phyloP scores from a whole-genome alignment of 2,329 filamentous ascomycete species.

The Blastomyces gilchristii region DNA sequence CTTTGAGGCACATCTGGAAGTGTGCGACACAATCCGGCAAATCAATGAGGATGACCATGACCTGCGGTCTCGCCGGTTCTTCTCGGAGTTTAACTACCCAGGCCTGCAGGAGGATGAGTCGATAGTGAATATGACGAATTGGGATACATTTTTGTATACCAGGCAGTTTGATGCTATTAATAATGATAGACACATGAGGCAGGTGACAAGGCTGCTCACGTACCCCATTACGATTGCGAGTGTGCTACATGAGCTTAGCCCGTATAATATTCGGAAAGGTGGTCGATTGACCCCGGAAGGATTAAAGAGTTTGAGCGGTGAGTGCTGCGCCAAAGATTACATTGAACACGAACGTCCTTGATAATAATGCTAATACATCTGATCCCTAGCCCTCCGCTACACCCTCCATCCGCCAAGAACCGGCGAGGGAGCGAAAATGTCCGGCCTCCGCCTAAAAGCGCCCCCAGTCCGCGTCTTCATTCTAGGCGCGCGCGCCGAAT shows the following conservation, averaged over 20 bases:
- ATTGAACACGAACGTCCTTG: neutral
- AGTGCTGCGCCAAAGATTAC: slow-evolving; percentile 35
- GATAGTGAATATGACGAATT: slow-evolving; percentile 93
- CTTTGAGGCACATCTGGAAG: slow-evolving; percentile 82
- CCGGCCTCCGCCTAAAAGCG: slow-evolving; percentile 70
- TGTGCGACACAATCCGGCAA: slow-evolving; percentile 82
- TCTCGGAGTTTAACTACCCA: slow-evolving; percentile 88
- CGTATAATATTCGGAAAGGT: slow-evolving; percentile 67
- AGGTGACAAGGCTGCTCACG: slow-evolving; percentile 84
- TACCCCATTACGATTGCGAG: slow-evolving; percentile 90
- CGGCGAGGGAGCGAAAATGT: slow-evolving; percentile 63
- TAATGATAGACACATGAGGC: slow-evolving; percentile 78
- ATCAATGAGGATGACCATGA: slow-evolving; percentile 99
- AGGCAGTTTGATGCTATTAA: slow-evolving; percentile 86
- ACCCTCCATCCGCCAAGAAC: slow-evolving; percentile 78
- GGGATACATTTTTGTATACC: slow-evolving; percentile 94
- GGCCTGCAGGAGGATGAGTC: slow-evolving; percentile 84
- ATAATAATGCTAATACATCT: slow-evolving; percentile 2
- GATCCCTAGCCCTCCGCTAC: slow-evolving; percentile 67
- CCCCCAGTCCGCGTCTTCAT: slow-evolving; percentile 88
- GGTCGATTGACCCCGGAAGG: slow-evolving; percentile 77
- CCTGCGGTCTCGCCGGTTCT: slow-evolving; percentile 76
- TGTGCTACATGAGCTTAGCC: slow-evolving; percentile 86
- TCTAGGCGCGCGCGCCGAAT: slow-evolving; percentile 91
- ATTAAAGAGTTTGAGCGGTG: slow-evolving; percentile 86